Base-by-base conservation (phyloP, 31 red algal species). In the Odonthalia washingtoniensis region DNA sequence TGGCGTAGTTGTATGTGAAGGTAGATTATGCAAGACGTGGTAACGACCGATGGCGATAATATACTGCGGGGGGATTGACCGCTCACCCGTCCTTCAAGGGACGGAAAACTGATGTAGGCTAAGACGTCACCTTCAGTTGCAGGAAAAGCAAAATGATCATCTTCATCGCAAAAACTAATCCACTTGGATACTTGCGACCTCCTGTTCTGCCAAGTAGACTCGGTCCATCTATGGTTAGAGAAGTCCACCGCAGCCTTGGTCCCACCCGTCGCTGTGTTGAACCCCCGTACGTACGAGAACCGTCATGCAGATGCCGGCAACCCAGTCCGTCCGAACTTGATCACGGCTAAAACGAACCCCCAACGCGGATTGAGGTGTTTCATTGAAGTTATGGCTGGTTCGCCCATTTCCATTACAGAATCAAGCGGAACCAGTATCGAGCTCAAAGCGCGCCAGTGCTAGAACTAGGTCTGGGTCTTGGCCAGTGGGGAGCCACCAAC, bases 81-180 rank as follows among this genome's bases (percentile, higher is more conserved):
- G 2, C 33, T 9, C 1, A 83, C 38, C 2, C 35, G 64, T 3
- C 80, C 80, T 46, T 83, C 80, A 4, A 83, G 46, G 3, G 80
- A 83, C 2, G 72, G 64, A 32, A 69, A 83, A 4, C 80, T 65
- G 1, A 72, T 70, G 34, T 83, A 83, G 16, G 62, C 65, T 27
- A 83, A 2, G 1, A 83, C 40, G 31, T 83, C 80, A 5, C 63
- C 80, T 9, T 83, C 80, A 1, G 12, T 35, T 33, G 80, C 80
- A 33, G 80, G 80, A 24, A 72, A 28, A 1, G 80, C 64, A 40
- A 31, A 32, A 1, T 41, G 37, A 1, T 44, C 65, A 2, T 72
- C 80, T 34, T 83, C 80, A 21, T 83, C 80, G 36, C 80, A 83
- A 65, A 83, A 83, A 2, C 64, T 33, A 1, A 83, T 27, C 80